A percentile compares a stretch with the other conserved stretches of the same genome.
phyloP scores from a whole-genome alignment of 768 basidiomycete species.

The Boletus eberwhitei region DNA sequence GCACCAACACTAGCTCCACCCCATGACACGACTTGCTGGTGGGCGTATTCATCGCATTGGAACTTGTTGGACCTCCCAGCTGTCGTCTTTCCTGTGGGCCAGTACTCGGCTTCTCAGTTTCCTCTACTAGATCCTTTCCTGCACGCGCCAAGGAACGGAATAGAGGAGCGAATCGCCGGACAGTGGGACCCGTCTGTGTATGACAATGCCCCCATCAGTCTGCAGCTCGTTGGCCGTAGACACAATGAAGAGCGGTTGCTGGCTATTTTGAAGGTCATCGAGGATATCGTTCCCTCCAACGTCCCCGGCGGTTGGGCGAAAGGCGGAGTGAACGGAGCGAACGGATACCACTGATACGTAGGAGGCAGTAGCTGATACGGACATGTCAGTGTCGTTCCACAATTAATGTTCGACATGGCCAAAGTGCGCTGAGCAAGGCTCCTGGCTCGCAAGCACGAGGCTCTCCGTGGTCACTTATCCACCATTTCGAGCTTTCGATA shows the following conservation, averaged over 20 bases:
- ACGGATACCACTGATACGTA: conserved; percentile 8
- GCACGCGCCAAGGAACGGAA: conserved; percentile 32
- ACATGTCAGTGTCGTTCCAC: background rate
- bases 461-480: background rate
- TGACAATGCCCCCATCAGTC: conserved; percentile 41
- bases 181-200: conserved; percentile 44
- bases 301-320: conserved; percentile 10
- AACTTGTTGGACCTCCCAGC: conserved; percentile 50
- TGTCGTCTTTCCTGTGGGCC: conserved; percentile 46
- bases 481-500: background rate
- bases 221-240: conserved; percentile 50
- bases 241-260: conserved; percentile 49
- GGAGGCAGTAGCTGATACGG: background rate
- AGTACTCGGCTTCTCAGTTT: conserved; percentile 27
- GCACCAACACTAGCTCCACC: conserved; percentile 47
- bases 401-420: background rate
- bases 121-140: conserved; percentile 8
- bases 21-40: conserved; percentile 47
- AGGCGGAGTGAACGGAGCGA: conserved; percentile 3
- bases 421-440: background rate
- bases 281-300: conserved; percentile 22
- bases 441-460: background rate
- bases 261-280: conserved; percentile 41
- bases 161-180: conserved; percentile 33
- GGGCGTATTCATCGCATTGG: conserved; percentile 52